Evolutionary conservation across 257 asterid genomes (phyloP), one percentile per base, ranked within the genome.

Genomic region (Ocimum tenuiflorum): DNA sequence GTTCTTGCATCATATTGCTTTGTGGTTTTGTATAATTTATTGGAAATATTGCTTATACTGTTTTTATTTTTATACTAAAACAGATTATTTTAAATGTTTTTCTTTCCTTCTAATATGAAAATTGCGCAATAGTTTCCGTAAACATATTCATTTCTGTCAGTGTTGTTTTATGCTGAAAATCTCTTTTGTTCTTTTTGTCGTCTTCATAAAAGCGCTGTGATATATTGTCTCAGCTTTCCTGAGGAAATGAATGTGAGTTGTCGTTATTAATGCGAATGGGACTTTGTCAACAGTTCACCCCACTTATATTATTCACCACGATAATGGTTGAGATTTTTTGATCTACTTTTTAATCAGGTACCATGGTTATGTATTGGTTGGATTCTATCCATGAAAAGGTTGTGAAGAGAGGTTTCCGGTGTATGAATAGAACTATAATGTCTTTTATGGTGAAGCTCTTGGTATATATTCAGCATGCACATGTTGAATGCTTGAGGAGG

Each of bases 401-500:
- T 68, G 79, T 85, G 50, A 87, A 74, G 78, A 81, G 86, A 75
- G 76, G 91, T 73, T 75, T 77, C 62, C 80, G 75, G 62, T 87
- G 68, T 73, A 43, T 85, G 73, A 72, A 82, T 27, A 82, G 95
- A 73, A 80, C 85, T 60, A 13, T 85, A 73, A 22, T 82, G 63
- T 75, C 85, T 41, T 65, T 77, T 60, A 36, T 69, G 18, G 31
- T 75, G 76, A 85, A 85, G 74, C 71, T 85, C 58, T 73, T 77
- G 52, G 61, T 77, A 53, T 53, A 69, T 63, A 55, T 83, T 73
- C 80, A 78, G 67, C 62, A 73, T 69, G 77, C 80, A 43, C 84
- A 81, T 33, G 43, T 67, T 56, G 86, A 69, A 61, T 74, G 75
- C 65, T 81, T 85, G 89, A 87, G 90, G 75, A 83, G 88, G 75